phyloP scores from a whole-genome alignment of 257 asterid species.

The Solanum paucissectum region DNA sequence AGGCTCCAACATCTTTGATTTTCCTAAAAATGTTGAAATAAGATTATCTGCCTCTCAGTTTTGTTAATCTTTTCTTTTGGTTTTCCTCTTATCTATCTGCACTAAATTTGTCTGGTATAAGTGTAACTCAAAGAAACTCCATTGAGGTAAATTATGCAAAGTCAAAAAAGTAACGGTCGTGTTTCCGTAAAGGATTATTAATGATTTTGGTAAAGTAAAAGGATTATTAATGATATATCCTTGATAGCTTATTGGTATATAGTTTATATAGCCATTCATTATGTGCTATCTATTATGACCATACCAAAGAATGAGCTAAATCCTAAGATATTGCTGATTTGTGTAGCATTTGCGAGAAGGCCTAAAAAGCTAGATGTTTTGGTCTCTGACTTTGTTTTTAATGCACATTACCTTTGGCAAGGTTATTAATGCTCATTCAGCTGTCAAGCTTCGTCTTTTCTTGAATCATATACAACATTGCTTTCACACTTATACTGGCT shows the following conservation, averaged over 20 bases:
- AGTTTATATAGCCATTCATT: background rate
- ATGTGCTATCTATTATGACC: background rate
- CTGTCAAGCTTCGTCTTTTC: background rate
- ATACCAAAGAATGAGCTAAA: background rate
- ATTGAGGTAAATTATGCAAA: background rate
- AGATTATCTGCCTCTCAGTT: background rate
- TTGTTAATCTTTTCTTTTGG: background rate
- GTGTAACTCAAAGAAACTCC: background rate
- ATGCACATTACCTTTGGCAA: background rate
- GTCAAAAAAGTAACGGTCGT: background rate
- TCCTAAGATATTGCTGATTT: background rate
- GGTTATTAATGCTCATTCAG: background rate
- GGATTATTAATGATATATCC: background rate
- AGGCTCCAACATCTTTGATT: background rate
- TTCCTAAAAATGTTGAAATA: background rate
- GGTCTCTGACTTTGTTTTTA: background rate
- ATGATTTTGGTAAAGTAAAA: background rate
- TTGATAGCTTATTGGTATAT: background rate
- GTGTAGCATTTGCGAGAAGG: background rate
- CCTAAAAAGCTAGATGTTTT: background rate
- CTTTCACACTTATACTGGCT: background rate
- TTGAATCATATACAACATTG: background rate
- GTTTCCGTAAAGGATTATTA: background rate
- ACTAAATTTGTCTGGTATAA: background rate
- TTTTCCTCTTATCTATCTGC: background rate